Evolutionary conservation across 1,284 basidiomycete genomes (phyloP), one percentile per base, ranked within the genome.

Genomic region (Ceratobasidium sp.): DNA sequence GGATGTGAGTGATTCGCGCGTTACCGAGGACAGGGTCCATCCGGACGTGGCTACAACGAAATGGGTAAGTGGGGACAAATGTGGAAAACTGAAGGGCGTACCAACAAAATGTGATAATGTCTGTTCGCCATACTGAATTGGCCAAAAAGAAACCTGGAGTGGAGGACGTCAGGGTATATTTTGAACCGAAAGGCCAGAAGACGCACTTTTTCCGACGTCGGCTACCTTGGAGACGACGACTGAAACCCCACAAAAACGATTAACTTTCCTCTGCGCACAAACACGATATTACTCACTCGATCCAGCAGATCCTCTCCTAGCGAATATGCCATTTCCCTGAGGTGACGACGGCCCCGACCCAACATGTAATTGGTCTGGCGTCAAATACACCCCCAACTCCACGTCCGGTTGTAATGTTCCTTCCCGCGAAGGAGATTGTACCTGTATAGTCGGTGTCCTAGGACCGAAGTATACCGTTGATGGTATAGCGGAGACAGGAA

Each of bases 391-490:
- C 5, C 66, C 53, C 24, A 69, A 41, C 41, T 57, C 66, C 3
- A 57, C 24, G 4, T 69, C 53, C 19, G 56, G 50, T 7, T 69
- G 19, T 36, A 56, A 7, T 14, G 53, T 69, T 2, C 15, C 19
- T 24, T 41, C 6, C 3, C 66, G 66, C n/a, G 66, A 56, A 29
- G 66, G 66, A 14, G 66, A 47, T 22, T 53, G 31, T 31, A 41
- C 11, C 8, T 41, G 66, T n/a, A 57, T n/a, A 8, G 8, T 29
- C 11, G n/a, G 6, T 8, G 53, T n/a, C 5, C 24, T 41, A 22
- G 22, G 7, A 1, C 15, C 6, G 4, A 57, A 22, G 47, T 24
- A 24, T 36, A 36, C 27, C 4, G 27, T 50, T 27, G 19, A 8
- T 9, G 24, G 44, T 41, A 41, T 4, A 11, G 36, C 11, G 36